Evolutionary conservation across 129 eudicot genomes (phyloP), one percentile per base, ranked within the genome.

Genomic region (Lactuca sativa): DNA sequence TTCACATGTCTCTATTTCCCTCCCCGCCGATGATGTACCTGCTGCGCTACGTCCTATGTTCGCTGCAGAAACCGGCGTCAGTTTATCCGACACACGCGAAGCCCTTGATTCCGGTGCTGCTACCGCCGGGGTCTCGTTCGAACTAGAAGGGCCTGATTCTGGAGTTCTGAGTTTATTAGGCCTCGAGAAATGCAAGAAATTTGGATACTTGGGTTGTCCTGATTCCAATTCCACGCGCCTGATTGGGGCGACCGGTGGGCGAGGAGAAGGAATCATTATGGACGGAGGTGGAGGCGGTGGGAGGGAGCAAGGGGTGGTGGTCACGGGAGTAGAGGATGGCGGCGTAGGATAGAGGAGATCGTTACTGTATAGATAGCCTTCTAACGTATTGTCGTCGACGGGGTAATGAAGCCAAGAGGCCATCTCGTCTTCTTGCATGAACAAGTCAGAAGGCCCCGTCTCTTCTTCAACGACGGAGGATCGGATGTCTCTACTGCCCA

Each of bases 361-460:
- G 49, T 76, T 52, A 9, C 67, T 38, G 71, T 82, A 82, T 56
- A 89, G 60, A 48, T 81, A 89, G 2, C 73, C 72, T 41, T 83
- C 87, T 7, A 89, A 79, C 3, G 88, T 36, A 48, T 82, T n/a
- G 41, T 78, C 93, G 16, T 83, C 92, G 36, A 78, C n/a, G 0
- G 90, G 87, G 37, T 72, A 83, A 61, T 87, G 83, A 60, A 84
- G 82, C 96, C 97, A 91, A 4, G 88, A 66, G 9, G 80, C 67
- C 76, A 86, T 86, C 55, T 86, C 97, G 16, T 84, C 85, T 40
- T 86, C 96, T 43, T 82, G 86, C 80, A 87, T 85, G 78, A 77
- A 75, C 62, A 79, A 48, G 9, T 83, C 79, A 33, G 77, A 58
- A 17, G 67, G 73, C 17, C 62, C 53, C 30, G 78, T 15, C 31